Evolutionary conservation across 495 filamentous ascomycete species (phyloP), one percentile per base, ranked within the genome.

Genomic region (Friedmanniomyces endolithicus): DNA sequence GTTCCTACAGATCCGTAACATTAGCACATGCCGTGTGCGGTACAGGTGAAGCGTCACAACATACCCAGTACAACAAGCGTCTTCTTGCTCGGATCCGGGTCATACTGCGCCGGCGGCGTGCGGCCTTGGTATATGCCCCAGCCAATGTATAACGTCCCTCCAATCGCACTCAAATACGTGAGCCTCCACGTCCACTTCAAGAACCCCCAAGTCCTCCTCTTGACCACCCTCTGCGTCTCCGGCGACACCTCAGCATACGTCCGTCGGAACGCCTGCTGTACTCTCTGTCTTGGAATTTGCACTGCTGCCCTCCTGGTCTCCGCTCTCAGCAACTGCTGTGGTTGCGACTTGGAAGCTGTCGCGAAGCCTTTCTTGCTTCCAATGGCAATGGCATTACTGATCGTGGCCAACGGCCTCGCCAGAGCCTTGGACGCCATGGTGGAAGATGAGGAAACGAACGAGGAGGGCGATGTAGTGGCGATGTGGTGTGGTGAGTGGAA

Each of bases 51-150:
- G 16, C 19, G 8, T 7, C n/a, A n/a, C n/a, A 53, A 45, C 50
- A 70, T 80, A 95, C 92, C 92, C 37, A 99, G 78, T 65, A 99
- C 82, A 16, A 99, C 94, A 27, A 99, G 77, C 20, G 89, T 99
- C 78, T 97, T 97, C 87, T 97, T 99, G 50, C 64, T 71, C 55
- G 90, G 83, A 71, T 95, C 88, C 27, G 88, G 82, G 53, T 80
- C 77, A 37, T 75, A 70, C 73, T 97, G 92, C 31, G 92, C 84
- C 17, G 76, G 77, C 7, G 90, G 92, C 69, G 90, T 78, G 55
- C 88, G 81, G 59, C 85, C 79, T 29, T 79, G 70, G 69, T 87
- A 95, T 67, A 96, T 84, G 61, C 79, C 80, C 68, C 88, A 95
- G 51, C 79, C 82, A 49, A 92, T 68, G 58, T 81, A 85, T 45